Evolutionary conservation across 2,329 filamentous ascomycete species (phyloP), one percentile per base, ranked within the genome.

Genomic region (Neopestalotiopsis sp.): DNA sequence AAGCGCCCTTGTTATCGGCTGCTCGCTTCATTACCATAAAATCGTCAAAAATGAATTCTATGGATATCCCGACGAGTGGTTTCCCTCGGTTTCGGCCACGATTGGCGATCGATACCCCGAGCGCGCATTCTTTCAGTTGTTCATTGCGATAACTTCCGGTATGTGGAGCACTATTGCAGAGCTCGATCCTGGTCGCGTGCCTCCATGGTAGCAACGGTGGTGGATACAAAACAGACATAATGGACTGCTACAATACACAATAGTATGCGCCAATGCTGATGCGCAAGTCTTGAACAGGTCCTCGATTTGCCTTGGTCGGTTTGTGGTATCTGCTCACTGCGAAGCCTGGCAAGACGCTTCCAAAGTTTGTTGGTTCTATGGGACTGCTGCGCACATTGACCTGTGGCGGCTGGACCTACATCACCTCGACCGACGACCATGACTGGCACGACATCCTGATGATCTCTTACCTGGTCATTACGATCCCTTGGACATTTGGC

Each of bases 371-470:
- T 70, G 92, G 92, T 61, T 87, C 88, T 56, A 91, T 93, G 75
- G 96, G 96, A 68, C 74, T 98, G 66, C 91, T 98, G 77, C 90
- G 96, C 75, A 98, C 95, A 10, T 83, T 98, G 69, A 97, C 94
- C 4, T 99, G 96, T 78, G 96, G 95, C 75, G 96, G 96, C 69
- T 99, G 96, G 95, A 98, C 96, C 66, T 99, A 98, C 81, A 91
- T 99, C 71, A 99, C 96, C 32, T 98, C 96, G 71, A 99, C 96
- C 58, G 96, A 99, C 79, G 94, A 98, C 79, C 96, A 99, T 81
- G 91, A 97, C 81, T 98, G 94, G 95, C 96, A 99, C 80, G 96
- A 99, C 78, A 95, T 98, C 71, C 95, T 99, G 80, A 99, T 99
- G 96, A 98, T 99, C 74, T 97, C 94, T 14, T 99, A 99, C 81